Percentiles rank a stretch among this genome's conserved stretches.
Evolutionary conservation across 352 stramenopile genomes (phyloP).

Genomic region (Phytopythium delawarense): DNA sequence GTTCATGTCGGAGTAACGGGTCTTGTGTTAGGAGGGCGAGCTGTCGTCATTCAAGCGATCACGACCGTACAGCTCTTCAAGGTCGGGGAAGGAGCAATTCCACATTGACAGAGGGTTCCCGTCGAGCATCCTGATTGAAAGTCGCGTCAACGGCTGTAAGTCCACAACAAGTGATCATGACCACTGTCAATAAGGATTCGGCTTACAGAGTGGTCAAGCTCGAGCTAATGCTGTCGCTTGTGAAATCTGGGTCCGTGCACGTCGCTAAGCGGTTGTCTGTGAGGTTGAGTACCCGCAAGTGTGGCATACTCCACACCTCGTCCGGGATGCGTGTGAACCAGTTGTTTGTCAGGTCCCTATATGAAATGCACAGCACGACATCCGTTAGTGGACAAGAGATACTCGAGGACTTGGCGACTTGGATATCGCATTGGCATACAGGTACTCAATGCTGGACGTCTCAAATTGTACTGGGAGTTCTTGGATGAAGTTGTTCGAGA

Average conservation of each 20-base stretch:
- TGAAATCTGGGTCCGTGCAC: conserved; percentile 13
- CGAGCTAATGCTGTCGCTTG: not conserved
- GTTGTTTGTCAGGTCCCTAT: conserved; percentile 26
- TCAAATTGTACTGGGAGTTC: conserved; percentile 30
- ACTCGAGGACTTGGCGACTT: not conserved
- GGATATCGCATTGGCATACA: conserved; percentile 19
- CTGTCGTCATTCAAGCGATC: not conserved
- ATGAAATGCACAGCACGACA: not conserved
- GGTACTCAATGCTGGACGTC: conserved; percentile 21
- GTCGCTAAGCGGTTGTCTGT: conserved; percentile 19
- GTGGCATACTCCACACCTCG: conserved; percentile 26
- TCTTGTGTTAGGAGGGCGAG: not conserved
- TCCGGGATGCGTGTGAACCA: conserved; percentile 17
- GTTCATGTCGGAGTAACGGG: not conserved
- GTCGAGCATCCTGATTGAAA: conserved; percentile 15
- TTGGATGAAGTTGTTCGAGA: conserved; percentile 22
- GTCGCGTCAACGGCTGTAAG: not conserved
- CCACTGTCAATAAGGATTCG: not conserved
- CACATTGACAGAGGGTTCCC: conserved; percentile 15
- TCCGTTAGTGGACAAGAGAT: not conserved
- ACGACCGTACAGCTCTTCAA: conserved; percentile 13
- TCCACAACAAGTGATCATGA: not conserved
- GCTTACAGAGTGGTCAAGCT: conserved; percentile 15
- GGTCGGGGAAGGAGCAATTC: conserved; percentile 15
- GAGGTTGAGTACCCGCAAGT: conserved; percentile 22